These are phyloP conservation scores for Solanum tarijense DNA, from an alignment of 257 asterid species.

Conservation along the genomic window DNA sequence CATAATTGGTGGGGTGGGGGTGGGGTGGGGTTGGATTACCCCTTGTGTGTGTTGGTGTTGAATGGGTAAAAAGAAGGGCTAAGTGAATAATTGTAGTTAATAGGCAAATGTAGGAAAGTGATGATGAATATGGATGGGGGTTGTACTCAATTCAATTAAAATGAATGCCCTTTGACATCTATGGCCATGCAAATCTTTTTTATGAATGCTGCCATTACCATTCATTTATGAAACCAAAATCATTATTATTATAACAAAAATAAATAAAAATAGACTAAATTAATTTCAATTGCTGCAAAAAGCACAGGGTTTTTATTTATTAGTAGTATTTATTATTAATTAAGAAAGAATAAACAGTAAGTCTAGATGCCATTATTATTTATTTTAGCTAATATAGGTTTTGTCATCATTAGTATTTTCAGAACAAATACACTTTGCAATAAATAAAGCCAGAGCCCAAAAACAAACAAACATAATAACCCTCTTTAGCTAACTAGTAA, in stretches of 20 bases:
- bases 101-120: constrained; percentile 11
- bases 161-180: constrained; percentile 23
- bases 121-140: neutral
- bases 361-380: constrained; percentile 32
- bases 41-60: neutral
- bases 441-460: neutral
- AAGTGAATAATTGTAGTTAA: constrained; percentile 43
- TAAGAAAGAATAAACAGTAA: constrained; percentile 13
- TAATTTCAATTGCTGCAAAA: constrained; percentile 37
- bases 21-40: neutral
- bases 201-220: constrained; percentile 18
- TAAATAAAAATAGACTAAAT: constrained; percentile 8
- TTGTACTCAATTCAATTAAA: constrained; percentile 16
- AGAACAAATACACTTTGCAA: constrained; percentile 4
- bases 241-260: constrained; percentile 14
- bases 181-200: constrained; percentile 46
- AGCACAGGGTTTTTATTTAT: neutral
- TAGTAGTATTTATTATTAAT: neutral
- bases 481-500: neutral
- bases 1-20: neutral
- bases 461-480: neutral
- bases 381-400: constrained; percentile 5
- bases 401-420: constrained; percentile 56
- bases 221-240: constrained; percentile 47
- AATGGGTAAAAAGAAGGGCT: constrained; percentile 6